Conservation (phyloP, 202 grass and related monocot genomes). For the Miscanthus sacchariflorus region DNA sequence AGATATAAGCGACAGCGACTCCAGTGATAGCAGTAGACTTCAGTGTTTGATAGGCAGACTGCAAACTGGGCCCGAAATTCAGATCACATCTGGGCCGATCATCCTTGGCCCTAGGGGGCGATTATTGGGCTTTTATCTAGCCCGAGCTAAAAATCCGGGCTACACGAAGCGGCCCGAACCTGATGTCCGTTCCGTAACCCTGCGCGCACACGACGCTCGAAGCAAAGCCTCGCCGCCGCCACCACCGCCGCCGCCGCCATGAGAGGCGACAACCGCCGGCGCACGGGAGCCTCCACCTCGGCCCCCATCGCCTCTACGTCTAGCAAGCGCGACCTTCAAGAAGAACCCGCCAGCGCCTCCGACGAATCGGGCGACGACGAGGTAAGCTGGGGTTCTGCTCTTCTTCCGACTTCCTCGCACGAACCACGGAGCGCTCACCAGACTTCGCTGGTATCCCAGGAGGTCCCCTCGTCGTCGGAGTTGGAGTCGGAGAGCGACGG, state of each 20-base stretch:
- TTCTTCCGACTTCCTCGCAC: not conserved
- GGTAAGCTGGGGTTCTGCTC: not conserved
- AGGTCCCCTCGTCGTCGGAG: conserved; percentile 46
- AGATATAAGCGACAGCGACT: not conserved
- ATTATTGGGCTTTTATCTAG: too few relatives aligned
- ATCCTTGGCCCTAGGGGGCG: not conserved
- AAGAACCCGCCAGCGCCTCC: not conserved
- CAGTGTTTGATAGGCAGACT: not conserved
- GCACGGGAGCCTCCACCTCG: conserved; percentile 18
- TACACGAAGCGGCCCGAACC: not conserved
- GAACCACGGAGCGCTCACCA: not conserved
- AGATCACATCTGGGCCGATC: not conserved
- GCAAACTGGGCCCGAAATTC: not conserved
- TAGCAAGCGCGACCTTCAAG: conserved; percentile 7
- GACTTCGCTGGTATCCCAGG: conserved; percentile 14
- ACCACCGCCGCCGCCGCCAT: conserved; percentile 41
- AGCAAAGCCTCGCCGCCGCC: not conserved
- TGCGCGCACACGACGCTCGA: not conserved
- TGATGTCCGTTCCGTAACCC: not conserved
- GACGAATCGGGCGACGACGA: conserved; percentile 47
- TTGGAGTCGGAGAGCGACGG: conserved; percentile 56
- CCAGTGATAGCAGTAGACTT: not conserved
- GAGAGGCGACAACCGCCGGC: conserved; percentile 44
- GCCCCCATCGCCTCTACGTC: conserved; percentile 6
- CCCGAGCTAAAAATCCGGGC: not conserved